phyloP scores from a whole-genome alignment of 352 stramenopile species.

The Pythium oligandrum region DNA sequence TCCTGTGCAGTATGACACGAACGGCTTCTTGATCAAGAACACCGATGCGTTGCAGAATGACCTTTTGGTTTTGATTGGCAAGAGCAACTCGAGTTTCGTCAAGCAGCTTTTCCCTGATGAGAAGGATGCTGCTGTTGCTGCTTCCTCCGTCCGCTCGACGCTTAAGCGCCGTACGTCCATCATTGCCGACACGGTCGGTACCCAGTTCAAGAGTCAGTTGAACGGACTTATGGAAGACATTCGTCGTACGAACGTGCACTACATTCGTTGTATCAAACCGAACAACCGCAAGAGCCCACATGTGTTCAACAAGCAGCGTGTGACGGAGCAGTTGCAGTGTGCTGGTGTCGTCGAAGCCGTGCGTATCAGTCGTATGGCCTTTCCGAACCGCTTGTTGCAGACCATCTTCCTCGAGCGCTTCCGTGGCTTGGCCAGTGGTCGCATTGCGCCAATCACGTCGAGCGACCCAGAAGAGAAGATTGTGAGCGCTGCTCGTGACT shows the following conservation, averaged over 20 bases:
- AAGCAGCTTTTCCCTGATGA: conserved; percentile 78
- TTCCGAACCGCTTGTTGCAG: conserved; percentile 95
- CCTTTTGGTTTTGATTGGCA: conserved; percentile 76
- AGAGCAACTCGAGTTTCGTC: conserved; percentile 64
- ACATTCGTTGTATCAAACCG: conserved; percentile 99
- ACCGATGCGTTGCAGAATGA: conserved; percentile 94
- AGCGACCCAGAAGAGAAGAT: conserved; percentile 41
- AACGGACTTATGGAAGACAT: conserved; percentile 93
- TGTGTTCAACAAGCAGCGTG: conserved; percentile 86
- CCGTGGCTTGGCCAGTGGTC: conserved; percentile 43
- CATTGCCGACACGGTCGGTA: conserved; percentile 74
- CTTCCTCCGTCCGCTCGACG: conserved; percentile 17
- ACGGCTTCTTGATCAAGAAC: conserved; percentile 96
- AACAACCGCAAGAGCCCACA: conserved; percentile 93
- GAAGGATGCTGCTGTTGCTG: conserved; percentile 39
- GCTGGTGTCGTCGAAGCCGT: conserved; percentile 98
- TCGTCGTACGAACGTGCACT: conserved; percentile 95
- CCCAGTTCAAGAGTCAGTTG: conserved; percentile 94
- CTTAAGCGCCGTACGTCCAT: conserved; percentile 82
- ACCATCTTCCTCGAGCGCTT: conserved; percentile 83
- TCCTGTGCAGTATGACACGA: conserved; percentile 93
- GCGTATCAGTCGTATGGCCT: conserved; percentile 96
- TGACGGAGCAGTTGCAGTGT: conserved; percentile 96
- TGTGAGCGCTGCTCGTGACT: conserved; percentile 33
- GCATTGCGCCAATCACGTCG: conserved; percentile 29